Base-by-base conservation (phyloP, 1,284 basidiomycete species). In the Rhizoctonia solani region DNA sequence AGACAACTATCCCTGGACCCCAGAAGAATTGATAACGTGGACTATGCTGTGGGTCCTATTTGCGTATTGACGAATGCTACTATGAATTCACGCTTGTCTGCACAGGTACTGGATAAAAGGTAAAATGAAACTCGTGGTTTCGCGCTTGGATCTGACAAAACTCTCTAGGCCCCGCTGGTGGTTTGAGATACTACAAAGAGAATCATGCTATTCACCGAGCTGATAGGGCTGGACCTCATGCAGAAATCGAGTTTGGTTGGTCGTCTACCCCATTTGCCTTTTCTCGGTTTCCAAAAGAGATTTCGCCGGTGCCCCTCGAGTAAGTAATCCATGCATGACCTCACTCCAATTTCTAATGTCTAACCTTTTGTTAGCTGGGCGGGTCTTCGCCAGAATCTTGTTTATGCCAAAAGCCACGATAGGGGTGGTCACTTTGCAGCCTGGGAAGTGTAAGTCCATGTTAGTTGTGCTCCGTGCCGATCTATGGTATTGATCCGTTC, bases 341-440 rank as follows among this genome's bases (percentile, higher is more conserved):
- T n/a, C n/a, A 32, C 2, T 4, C 11, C n/a, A 11, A 30, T 30
- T 44, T 6, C 11, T 3, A 25, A 0, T 6, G 37, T 32, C 46
- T 16, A 54, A 19, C 11, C 6, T 29, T 63, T 9, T 34, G 32
- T 19, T 21, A 70, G 71, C 30, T 68, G 69, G 55, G 67, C 56
- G 5, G 53, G 68, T 13, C 68, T 71, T 29, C 42, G 68, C 6
- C 70, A 72, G 52, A 68, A 70, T 21, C 32, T 71, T 5, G 52
- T 67, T 30, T 71, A 63, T 44, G 49, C 54, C 8, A 72, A 69
- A 21, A 54, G 59, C 23, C 70, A 70, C 42, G 55, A 67, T 30
- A 49, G 47, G 16, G 71, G 71, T 6, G 71, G 69, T 1, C 70
- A 72, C 50, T 72, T 72, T 54, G 71, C 69, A n/a, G 71, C 71